phyloP scores from a whole-genome alignment of 345 rosid species.

The Adansonia digitata region DNA sequence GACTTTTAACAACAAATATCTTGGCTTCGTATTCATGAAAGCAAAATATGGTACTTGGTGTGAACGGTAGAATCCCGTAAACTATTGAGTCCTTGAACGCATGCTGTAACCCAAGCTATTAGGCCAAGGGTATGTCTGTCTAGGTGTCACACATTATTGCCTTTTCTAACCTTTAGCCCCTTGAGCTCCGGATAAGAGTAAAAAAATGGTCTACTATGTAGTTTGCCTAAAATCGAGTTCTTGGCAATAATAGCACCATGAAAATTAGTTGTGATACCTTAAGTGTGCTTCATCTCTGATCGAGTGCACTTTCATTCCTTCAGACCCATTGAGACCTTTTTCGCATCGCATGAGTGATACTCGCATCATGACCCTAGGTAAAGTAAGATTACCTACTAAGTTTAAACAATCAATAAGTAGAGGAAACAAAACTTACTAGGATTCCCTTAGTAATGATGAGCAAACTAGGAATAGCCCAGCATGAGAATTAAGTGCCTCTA shows the following conservation, averaged over 20 bases:
- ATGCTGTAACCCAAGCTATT: slow-evolving; percentile 10
- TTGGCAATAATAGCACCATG: too few relatives aligned
- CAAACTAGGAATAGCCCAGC: slow-evolving; percentile 8
- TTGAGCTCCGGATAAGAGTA: too few relatives aligned
- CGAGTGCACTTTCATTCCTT: too few relatives aligned
- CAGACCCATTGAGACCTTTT: too few relatives aligned
- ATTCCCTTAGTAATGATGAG: slow-evolving; percentile 30
- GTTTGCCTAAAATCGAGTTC: too few relatives aligned
- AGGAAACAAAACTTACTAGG: slow-evolving; percentile 20
- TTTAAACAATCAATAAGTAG: slow-evolving; percentile 10
- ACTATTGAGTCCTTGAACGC: background rate
- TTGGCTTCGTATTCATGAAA: slow-evolving; percentile 15
- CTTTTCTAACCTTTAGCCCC: background rate
- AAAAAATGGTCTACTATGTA: too few relatives aligned
- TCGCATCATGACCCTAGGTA: background rate
- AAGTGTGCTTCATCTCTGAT: too few relatives aligned
- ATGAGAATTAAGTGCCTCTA: too few relatives aligned
- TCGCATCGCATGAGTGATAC: too few relatives aligned
- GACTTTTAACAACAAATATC: background rate
- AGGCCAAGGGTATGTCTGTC: slow-evolving; percentile 18
- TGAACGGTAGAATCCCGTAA: slow-evolving; percentile 3
- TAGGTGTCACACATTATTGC: too few relatives aligned
- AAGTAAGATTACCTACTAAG: background rate
- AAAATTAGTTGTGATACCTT: too few relatives aligned
- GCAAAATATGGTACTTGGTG: slow-evolving; percentile 13